Evolutionary conservation across 2,329 filamentous ascomycete species (phyloP), one percentile per base, ranked within the genome.

Genomic region (Ophiocordyceps robertsii): DNA sequence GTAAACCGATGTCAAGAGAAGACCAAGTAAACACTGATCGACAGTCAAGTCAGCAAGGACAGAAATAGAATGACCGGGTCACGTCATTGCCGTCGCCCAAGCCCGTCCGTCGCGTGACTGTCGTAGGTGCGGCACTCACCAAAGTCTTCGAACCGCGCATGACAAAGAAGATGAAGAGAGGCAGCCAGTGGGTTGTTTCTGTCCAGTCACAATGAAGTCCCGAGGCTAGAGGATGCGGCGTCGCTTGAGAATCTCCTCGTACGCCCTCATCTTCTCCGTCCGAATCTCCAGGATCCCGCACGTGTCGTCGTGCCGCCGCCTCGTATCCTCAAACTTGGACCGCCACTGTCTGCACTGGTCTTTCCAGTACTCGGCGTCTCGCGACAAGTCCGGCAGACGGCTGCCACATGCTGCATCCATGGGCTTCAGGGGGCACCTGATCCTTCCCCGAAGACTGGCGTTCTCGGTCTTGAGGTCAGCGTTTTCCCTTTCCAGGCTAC

Each of bases 361-460:
- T 16, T 57, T 61, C 61, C 59, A 65, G 33, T 61, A 56, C 3
- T 56, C 50, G 10, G 61, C 54, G 37, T 64, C 57, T 11, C 54
- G 49, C 35, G 49, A 49, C 38, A 65, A 46, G 17, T 63, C 58
- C 17, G 24, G 24, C 24, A 27, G 47, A 17, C 62, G 56, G 13
- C 47, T 55, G 45, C 44, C 62, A 50, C 47, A 54, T 43, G 44
- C 56, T 32, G 53, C 51, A 29, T 59, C 56, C 3, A 59, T 30
- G 33, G 63, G 57, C 37, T 57, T 58, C 31, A 57, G 53, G 1
- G 67, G 48, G 41, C 62, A 55, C 30, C 55, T 52, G 19, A 67
- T 43, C 29, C 61, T 51, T 41, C 49, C 52, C 17, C 53, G 49
- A 32, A 70, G 57, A 16, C 54, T 51, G 9, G 53, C 51, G 42